A percentile compares a stretch with the other conserved stretches of the same genome.
phyloP scores from a whole-genome alignment of 2,329 filamentous ascomycete genomes.

The Colletotrichum musicola region DNA sequence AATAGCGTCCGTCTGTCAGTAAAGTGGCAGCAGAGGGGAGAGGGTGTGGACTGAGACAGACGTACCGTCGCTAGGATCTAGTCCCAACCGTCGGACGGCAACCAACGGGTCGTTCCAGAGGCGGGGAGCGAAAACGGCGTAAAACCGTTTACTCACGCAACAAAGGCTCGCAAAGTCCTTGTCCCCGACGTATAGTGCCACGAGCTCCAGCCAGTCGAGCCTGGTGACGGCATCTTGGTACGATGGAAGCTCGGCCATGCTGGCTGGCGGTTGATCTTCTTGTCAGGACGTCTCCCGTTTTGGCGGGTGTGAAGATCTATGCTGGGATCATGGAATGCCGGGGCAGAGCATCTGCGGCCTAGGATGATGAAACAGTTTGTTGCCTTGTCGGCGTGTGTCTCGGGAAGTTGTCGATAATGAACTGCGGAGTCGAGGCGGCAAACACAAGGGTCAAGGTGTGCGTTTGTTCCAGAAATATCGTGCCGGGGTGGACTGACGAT shows the following conservation, averaged over 20 bases:
- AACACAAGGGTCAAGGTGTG: background rate
- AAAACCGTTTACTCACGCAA: conserved; percentile 61
- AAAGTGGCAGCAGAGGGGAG: background rate
- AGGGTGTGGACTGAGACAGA: conserved; percentile 27
- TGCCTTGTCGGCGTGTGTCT: background rate
- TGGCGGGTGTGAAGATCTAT: background rate
- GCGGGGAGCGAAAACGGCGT: conserved; percentile 62
- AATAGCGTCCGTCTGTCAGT: conserved; percentile 16
- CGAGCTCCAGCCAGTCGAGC: conserved; percentile 63
- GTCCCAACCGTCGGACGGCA: conserved; percentile 52
- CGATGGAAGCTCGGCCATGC: conserved; percentile 56
- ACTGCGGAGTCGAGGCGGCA: background rate
- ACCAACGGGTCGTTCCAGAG: conserved; percentile 66
- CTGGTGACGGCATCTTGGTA: conserved; percentile 63
- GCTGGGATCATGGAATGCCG: conserved; percentile 3
- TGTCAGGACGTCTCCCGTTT: background rate
- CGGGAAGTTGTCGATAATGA: background rate
- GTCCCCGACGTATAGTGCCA: conserved; percentile 58
- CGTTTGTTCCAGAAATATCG: conserved; percentile 11
- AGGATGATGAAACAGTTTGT: conserved; percentile 27
- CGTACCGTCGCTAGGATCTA: conserved; percentile 61
- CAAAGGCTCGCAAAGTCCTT: conserved; percentile 60
- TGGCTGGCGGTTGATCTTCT: background rate
- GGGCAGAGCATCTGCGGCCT: too few species aligned
- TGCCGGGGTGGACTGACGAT: background rate